Base-by-base conservation (phyloP, 2,329 filamentous ascomycete genomes). In the Dichotomopilus funicola region DNA sequence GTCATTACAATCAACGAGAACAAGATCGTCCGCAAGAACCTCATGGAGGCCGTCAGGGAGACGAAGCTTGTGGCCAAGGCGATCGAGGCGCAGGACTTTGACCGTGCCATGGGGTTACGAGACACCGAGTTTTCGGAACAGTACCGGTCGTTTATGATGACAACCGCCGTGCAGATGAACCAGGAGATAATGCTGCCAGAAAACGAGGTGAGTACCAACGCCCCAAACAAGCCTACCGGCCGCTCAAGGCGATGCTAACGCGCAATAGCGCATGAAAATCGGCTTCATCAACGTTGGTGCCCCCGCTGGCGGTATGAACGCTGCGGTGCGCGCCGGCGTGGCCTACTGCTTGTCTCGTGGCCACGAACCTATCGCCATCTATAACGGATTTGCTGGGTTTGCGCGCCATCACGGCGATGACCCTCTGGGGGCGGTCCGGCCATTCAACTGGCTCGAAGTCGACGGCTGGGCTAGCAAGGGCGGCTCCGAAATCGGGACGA, bases 1-100 rank as follows among this genome's bases (percentile, higher is more conserved):
- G 91, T 99, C 67, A 97, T 99, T 68, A 91, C 91, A 64, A 91
- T 99, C 63, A 91, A 87, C 61, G 94, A 99, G 77, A 97, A 97
- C 80, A 95, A 99, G 76, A 97, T 99, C 68, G 85, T 91, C 61
- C 84, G 91, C 54, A 91, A 91, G 64, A 87, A 91, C 19, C 77
- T 99, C 33, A 88, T 97, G 76, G 82, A 95, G 68, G 91, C 94
- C 1, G 94, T 99, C 9, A 76, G 82, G 47, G 82, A 91, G 66
- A 99, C 94, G 34, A 87, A 96, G 70, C 81, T 88, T 54, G 89
- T 97, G 0, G 83, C 90, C 11, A 81, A 82, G 62, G 88, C 89
- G 36, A 96, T 99, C 56, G 81, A 89, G 31, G 82, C 79, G 53
- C 91, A 91, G 68, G 86, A 97, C 63, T 99, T 96, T 67, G 85